A percentile compares a stretch with the other conserved stretches of the same genome.
phyloP scores from a whole-genome alignment of 352 stramenopile species.

The Elongisporangium senticosum region DNA sequence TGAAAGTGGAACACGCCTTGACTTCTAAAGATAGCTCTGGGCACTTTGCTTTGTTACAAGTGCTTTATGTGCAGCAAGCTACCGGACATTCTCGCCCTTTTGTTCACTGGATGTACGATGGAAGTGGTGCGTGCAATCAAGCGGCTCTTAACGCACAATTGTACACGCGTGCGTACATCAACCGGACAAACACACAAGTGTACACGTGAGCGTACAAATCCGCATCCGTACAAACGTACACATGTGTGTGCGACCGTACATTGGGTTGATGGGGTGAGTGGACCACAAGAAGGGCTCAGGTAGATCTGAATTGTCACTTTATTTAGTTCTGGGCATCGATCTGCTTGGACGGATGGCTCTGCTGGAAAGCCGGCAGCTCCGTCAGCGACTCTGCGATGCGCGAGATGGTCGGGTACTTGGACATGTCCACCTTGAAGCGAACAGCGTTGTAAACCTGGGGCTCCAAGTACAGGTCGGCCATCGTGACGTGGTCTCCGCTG shows the following conservation, averaged over 20 bases:
- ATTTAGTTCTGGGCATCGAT: conserved; percentile 46
- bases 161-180: not conserved
- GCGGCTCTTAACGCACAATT: not conserved
- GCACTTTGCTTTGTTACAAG: not conserved
- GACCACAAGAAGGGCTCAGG: not conserved
- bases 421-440: conserved; percentile 86
- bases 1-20: not conserved
- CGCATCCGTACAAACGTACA: not conserved
- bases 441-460: conserved; percentile 92
- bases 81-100: not conserved
- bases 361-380: conserved; percentile 75
- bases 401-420: conserved; percentile 81
- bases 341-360: conserved; percentile 73
- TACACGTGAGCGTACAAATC: not conserved
- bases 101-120: too few species aligned
- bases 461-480: conserved; percentile 88
- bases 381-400: conserved; percentile 65
- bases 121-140: too few species aligned
- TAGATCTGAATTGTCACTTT: too few species aligned
- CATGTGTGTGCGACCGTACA: not conserved
- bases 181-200: not conserved
- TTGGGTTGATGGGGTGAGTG: not conserved
- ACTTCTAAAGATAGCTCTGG: not conserved
- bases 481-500: conserved; percentile 71
- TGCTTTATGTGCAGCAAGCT: not conserved